Conservation (phyloP, 31 red algal species). For the Odonthalia washingtoniensis region DNA sequence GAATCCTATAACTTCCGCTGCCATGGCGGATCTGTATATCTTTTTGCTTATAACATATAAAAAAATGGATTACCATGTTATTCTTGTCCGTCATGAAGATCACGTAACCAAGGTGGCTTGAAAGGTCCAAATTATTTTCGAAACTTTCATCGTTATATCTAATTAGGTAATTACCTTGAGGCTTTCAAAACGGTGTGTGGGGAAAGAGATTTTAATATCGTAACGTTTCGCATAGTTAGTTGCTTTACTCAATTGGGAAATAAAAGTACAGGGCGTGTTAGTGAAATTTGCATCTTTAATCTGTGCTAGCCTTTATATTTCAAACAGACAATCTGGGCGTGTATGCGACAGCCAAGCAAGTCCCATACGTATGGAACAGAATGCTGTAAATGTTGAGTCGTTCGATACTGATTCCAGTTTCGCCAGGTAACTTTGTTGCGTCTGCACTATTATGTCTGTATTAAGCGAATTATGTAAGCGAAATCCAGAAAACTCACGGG, state of each 20-base stretch:
- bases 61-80: neutral
- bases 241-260: too few species aligned
- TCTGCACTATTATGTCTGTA: neutral
- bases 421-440: neutral
- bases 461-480: neutral
- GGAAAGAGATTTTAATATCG: too few species aligned
- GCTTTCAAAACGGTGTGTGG: too few species aligned
- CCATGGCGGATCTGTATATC: neutral
- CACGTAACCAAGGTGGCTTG: constrained; percentile 31
- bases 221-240: too few species aligned
- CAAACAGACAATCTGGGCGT: constrained; percentile 18
- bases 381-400: neutral
- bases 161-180: constrained; percentile 38
- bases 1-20: constrained; percentile 42
- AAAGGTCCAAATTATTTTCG: too few species aligned
- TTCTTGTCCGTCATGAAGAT: constrained; percentile 9
- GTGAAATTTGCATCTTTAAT: constrained; percentile 40
- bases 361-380: neutral
- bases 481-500: neutral
- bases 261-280: too few species aligned
- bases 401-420: constrained; percentile 6
- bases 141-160: too few species aligned
- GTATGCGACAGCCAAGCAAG: too few species aligned
- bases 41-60: neutral
- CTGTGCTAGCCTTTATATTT: constrained; percentile 40